Evolutionary conservation across 768 basidiomycete genomes (phyloP), one percentile per base, ranked within the genome.

Genomic region (Leccinum ochraceum): DNA sequence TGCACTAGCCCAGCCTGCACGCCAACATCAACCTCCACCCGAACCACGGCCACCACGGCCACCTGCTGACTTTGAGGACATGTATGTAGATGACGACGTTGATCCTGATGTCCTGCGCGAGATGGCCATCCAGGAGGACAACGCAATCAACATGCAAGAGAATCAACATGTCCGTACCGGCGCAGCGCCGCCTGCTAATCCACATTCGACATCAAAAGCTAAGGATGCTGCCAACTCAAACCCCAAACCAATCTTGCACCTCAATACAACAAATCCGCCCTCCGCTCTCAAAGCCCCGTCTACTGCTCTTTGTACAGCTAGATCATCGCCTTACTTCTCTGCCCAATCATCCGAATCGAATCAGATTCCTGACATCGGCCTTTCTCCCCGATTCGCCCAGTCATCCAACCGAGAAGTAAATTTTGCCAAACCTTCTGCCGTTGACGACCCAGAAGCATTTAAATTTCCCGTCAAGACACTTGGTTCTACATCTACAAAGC

Each of bases 341-440:
- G 14, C 60, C 36, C 26, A 42, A 9, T 53, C 64, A 13, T 56
- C 62, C 51, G 50, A 53, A 37, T 34, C 62, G 11, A 59, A 62
- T 3, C n/a, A 28, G n/a, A 50, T 67, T 51, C 71, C 66, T 16
- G 63, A 71, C 54, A 75, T 75, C 8, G 66, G 61, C 55, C 69
- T 64, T 28, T 62, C 66, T 71, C 82, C 68, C 59, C 71, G 67
- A 54, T 65, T 67, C 28, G 66, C 49, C n/a, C 62, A 63, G n/a
- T 54, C 61, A 44, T 63, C 69, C 32, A 69, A 71, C 3, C 28
- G 28, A 22, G 56, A 63, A 22, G 5, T 14, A 4, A 46, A 69
- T n/a, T 60, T 69, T 32, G 63, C 63, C 32, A 65, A 74, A 22
- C 61, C 71, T 13, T 71, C 73, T 52, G 74, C 74, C 28, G 68